These are phyloP conservation scores for Blastobotrys malaysiensis DNA, from an alignment of 1,139 yeast species.

Conservation along the genomic window DNA sequence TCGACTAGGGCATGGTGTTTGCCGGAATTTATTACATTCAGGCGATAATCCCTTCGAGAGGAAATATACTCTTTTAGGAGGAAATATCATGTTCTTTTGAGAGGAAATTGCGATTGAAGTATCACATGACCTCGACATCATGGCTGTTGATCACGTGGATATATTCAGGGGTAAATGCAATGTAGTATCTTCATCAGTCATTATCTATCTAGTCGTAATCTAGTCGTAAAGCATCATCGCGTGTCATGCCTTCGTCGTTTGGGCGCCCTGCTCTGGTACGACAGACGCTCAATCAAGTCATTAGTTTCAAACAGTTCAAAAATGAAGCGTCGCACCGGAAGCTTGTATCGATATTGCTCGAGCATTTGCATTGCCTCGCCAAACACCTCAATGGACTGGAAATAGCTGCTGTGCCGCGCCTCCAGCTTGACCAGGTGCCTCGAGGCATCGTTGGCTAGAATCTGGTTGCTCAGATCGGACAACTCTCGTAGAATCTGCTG, in stretches of 20 bases:
- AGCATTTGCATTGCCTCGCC: conserved; percentile 56
- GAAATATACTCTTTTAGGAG: too few species aligned
- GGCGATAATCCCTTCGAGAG: too few species aligned
- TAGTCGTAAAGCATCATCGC: background rate
- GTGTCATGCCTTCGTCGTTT: background rate
- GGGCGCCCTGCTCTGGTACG: background rate
- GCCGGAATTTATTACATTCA: too few species aligned
- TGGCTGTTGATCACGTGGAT: background rate
- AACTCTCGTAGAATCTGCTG: conserved; percentile 51
- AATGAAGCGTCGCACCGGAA: conserved; percentile 58
- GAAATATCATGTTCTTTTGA: too few species aligned
- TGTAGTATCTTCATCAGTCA: background rate
- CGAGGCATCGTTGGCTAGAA: conserved; percentile 59
- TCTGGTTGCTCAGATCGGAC: conserved; percentile 59
- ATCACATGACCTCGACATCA: too few species aligned
- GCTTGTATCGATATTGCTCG: conserved; percentile 62
- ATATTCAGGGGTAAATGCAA: background rate
- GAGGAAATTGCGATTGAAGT: too few species aligned
- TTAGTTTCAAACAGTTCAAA: conserved; percentile 62
- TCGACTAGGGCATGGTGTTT: too few species aligned
- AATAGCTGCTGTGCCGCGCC: conserved; percentile 47
- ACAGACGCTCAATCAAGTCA: conserved; percentile 47
- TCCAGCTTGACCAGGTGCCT: conserved; percentile 56
- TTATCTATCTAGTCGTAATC: conserved; percentile 1
- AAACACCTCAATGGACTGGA: conserved; percentile 54